Evolutionary conservation across 2,329 filamentous ascomycete species (phyloP).

Genomic region (Ilyonectria sp.): DNA sequence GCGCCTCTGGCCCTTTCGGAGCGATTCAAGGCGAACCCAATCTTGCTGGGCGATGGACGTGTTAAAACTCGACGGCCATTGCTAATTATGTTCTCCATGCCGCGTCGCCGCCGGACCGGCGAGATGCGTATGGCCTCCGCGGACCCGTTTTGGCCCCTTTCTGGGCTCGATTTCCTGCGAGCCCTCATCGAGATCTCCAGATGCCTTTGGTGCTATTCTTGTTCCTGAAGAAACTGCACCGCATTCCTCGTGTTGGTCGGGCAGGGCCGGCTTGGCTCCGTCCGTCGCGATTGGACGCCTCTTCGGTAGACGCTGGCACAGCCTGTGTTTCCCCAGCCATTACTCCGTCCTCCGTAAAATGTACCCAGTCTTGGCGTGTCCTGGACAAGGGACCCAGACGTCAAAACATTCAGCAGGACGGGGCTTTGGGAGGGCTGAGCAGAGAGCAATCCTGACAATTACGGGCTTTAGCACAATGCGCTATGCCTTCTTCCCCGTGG

Average conservation of each 20-base stretch:
- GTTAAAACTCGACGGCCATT: neutral
- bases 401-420: no score
- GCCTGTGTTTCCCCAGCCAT: slow-evolving; percentile 28
- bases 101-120: neutral
- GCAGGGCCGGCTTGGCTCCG: neutral
- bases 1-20: slow-evolving; percentile 19
- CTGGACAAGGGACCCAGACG: neutral
- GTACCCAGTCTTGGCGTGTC: slow-evolving; percentile 23
- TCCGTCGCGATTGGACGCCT: slow-evolving; percentile 41
- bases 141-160: neutral
- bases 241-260: slow-evolving; percentile 20
- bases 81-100: neutral
- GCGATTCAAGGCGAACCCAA: slow-evolving; percentile 29
- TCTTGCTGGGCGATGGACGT: slow-evolving; percentile 13
- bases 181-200: neutral
- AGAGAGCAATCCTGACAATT: no score
- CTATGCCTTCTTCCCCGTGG: no score
- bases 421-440: no score
- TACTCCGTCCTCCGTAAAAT: neutral
- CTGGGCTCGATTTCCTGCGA: neutral
- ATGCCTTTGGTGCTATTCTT: neutral
- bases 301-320: slow-evolving; percentile 32
- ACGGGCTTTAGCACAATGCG: no score
- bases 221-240: slow-evolving; percentile 15
- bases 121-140: neutral